Base-by-base conservation (phyloP, 352 stramenopile species). In the Globisporangium emineosum region DNA sequence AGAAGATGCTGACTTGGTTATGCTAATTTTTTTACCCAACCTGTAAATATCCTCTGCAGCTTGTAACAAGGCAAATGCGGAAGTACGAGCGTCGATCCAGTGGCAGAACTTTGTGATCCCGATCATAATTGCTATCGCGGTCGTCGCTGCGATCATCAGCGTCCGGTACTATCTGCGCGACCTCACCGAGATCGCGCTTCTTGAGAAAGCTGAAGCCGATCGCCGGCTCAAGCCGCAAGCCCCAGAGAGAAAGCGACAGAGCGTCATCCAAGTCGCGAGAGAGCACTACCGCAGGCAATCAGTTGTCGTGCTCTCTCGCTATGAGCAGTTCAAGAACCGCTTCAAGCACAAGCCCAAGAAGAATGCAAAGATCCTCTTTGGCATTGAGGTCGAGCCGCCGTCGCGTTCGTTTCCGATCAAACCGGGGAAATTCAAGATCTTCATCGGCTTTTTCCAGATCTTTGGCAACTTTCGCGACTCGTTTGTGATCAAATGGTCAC, bases 361-460 rank as follows among this genome's bases (percentile, higher is more conserved):
- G 37, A 62, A 79, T 9, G 69, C 70, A 0, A 79, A 76, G 42
- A 69, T 77, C 1, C 42, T 90, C 2, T 92, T 92, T 60, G 81
- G 78, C 15, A 73, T 90, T 23, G 75, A 90, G 45, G 66, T 88
- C 9, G 77, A 75, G 42, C 78, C 73, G 15, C 67, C 70, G 19
- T 59, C 60, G 8, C 67, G 70, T 12, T 70, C 59, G 29, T 90
- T 89, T 42, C 79, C 78, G 1, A 75, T 90, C 57, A 87, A 77
- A 13, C 75, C 83, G 3, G 72, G 79, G 67, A 92, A 92, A 49
- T 73, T 92, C 65, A 92, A 92, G 64, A 92, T 92, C 25, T 83
- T 92, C 56, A 68, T 92, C 19, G 83, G 83, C 4, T 92, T 92
- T 57, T 92, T 92, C 61, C 83, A 92, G 60, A 90, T 92, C 32